phyloP scores from a whole-genome alignment of 1,284 basidiomycete genomes.

The Cutaneotrichosporon sp. region DNA sequence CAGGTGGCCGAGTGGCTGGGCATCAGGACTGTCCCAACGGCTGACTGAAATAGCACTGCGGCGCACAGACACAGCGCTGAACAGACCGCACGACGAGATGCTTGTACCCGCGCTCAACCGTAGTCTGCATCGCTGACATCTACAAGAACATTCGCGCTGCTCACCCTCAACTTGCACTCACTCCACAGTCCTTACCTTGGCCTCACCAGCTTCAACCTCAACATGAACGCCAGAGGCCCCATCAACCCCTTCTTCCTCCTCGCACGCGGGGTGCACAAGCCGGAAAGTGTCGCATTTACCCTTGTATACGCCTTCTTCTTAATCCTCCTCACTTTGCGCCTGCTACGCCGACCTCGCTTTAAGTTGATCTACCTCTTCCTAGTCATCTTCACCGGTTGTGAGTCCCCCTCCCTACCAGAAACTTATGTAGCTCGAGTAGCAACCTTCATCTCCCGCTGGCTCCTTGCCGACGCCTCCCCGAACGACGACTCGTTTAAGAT shows the following conservation, averaged over 20 bases:
- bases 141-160: too few relatives aligned
- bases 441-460: constrained; percentile 12
- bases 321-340: constrained; percentile 1
- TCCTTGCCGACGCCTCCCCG: neutral
- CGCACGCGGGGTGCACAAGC: neutral
- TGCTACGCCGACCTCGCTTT: neutral
- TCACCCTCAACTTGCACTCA: too few relatives aligned
- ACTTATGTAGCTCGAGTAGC: constrained; percentile 16
- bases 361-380: constrained; percentile 5
- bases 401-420: neutral
- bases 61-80: too few relatives aligned
- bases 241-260: constrained; percentile 15
- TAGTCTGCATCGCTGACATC: too few relatives aligned
- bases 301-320: constrained; percentile 5
- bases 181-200: too few relatives aligned
- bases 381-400: constrained; percentile 5
- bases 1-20: too few relatives aligned
- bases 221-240: neutral
- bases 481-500: constrained; percentile 1
- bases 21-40: neutral
- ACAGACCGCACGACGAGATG: too few relatives aligned
- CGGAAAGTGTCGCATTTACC: constrained; percentile 12
- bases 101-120: too few relatives aligned
- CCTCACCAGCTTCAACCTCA: too few relatives aligned
- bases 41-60: too few relatives aligned